Base-by-base conservation (phyloP, 2,329 filamentous ascomycete genomes). In the Aspergillus texensis region DNA sequence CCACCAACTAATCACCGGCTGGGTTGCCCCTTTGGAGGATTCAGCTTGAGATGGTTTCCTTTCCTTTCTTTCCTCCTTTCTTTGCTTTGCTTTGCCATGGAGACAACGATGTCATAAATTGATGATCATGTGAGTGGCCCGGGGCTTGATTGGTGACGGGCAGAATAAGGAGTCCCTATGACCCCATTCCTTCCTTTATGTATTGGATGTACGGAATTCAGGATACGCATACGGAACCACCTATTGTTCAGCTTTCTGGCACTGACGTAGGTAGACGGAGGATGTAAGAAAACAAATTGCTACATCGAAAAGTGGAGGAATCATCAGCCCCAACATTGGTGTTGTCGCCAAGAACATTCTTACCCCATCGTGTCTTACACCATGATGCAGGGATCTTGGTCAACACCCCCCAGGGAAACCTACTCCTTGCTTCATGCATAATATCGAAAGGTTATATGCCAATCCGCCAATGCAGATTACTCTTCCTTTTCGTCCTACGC, bases 341-440 rank as follows among this genome's bases (percentile, higher is more conserved):
- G 52, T 36, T 54, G 10, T 32, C n/a, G 52, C 52, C 52, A 54
- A 39, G 52, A 55, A 55, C 46, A 50, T 50, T 50, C 26, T 32
- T 32, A 32, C 48, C 28, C 28, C 16, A 52, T 52, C 26, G 19
- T 21, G 48, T 34, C 16, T n/a, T 19, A 34, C 32, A 39, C 16
- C 16, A 36, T 39, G 30, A 55, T 39, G 32, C 32, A 55, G 32
- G 52, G 34, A 55, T 55, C 56, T 58, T 58, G 39, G 30, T 32
- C 34, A 45, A 50, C 28, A 11, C 6, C 30, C 39, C 55, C 55
- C 39, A 41, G n/a, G 19, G 39, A 43, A 46, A 52, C 57, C 58
- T 57, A 36, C 55, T 57, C 58, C 58, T 60, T 60, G 36, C 58
- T 28, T 45, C 48, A 26, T 60, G 58, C 50, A 54, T 43, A 39